Evolutionary conservation across 108 stramenopile species (phyloP), one percentile per base, ranked within the genome.

Genomic region (Cyclotella atomus): DNA sequence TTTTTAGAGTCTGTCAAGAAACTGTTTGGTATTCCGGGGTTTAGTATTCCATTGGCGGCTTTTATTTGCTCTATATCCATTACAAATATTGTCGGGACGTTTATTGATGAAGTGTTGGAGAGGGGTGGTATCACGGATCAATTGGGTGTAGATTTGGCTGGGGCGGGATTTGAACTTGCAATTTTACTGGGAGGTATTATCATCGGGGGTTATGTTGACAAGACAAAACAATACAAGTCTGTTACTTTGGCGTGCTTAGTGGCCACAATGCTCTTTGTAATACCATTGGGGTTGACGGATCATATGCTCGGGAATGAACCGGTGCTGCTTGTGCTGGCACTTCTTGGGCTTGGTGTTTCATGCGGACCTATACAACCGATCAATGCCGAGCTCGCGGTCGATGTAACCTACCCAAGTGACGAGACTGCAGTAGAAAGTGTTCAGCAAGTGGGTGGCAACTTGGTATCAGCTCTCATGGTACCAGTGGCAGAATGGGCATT

Each of bases 81-180:
- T 29, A 95, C 94, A 27, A 95, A 95, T 55, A 83, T 95, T 57
- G 90, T 95, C 17, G 93, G 93, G 8, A 82, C 95, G 17, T 96
- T 96, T 68, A 91, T 94, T 49, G 92, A 90, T 62, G 95, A 96
- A 24, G 88, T 95, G n/a, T 89, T 95, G 92, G 77, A 84, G 52
- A 73, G 88, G 7, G 95, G 95, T 3, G 92, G 95, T 20, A 77
- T 95, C 7, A 90, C 85, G 12, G 83, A 88, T 33, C 91, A 91
- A 68, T 76, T 90, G 36, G 81, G 88, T 9, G 76, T 95, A 32
- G 91, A 90, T 73, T 82, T 91, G 66, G 92, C 95, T 24, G 95
- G 95, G 59, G 95, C 92, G 4, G 95, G 91, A n/a, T 96, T 96
- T 79, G 92, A 96, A 59, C 21, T 83, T 27, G 85, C 92, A 17